Evolutionary conservation across 75 land plant genomes (phyloP).

Genomic region (Pinus albicaulis): DNA sequence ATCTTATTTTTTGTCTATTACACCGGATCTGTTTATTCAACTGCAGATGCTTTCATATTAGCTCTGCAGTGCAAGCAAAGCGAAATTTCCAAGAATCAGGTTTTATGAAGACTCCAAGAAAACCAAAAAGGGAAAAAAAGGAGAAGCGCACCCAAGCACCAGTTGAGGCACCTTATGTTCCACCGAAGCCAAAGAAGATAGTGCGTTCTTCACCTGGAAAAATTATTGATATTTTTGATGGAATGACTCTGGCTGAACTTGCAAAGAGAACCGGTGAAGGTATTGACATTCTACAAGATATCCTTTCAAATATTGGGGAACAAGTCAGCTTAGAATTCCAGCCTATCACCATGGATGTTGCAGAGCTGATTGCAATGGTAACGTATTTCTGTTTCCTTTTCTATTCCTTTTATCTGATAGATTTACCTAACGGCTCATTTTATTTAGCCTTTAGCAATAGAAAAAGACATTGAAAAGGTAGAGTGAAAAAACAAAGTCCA

Average conservation of each 20-base stretch:
- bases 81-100: constrained; percentile 20
- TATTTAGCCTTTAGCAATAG: not conserved
- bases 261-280: constrained; percentile 51
- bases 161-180: constrained; percentile 66
- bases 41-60: constrained; percentile 53
- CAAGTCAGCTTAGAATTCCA: constrained; percentile 63
- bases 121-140: constrained; percentile 34
- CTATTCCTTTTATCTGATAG: not conserved
- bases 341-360: constrained; percentile 66
- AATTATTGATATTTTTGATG: constrained; percentile 79
- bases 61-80: constrained; percentile 18
- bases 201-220: constrained; percentile 30
- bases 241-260: constrained; percentile 78
- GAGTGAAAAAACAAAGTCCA: not conserved
- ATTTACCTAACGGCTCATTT: not conserved
- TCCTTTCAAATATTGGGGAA: constrained; percentile 74
- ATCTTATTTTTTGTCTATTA: constrained; percentile 8
- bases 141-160: constrained; percentile 35
- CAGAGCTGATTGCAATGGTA: constrained; percentile 90
- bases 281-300: constrained; percentile 40
- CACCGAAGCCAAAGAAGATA: constrained; percentile 42
- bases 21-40: constrained; percentile 5
- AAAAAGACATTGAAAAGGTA: not conserved
- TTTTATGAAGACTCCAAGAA: constrained; percentile 20
- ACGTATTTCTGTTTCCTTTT: not conserved